Conservation (phyloP, 805 yeast genomes). For the Candida loeiensis region DNA sequence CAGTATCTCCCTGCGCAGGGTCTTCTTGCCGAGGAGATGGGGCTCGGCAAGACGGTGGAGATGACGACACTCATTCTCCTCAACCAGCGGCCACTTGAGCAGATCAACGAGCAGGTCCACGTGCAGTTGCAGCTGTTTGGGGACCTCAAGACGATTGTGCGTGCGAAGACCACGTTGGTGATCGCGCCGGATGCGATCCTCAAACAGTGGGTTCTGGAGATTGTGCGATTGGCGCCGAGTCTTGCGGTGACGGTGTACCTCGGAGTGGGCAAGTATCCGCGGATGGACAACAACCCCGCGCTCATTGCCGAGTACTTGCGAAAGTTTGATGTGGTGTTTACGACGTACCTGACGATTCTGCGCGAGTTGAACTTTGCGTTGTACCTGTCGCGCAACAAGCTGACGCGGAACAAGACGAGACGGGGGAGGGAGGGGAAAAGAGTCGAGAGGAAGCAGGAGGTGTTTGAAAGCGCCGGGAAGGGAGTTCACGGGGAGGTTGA, state of each 20-base stretch:
- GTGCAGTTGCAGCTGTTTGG: conserved; percentile 33
- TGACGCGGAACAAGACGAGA: conserved; percentile 33
- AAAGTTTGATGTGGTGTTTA: conserved; percentile 71
- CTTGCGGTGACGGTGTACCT: conserved; percentile 60
- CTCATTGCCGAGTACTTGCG: conserved; percentile 53
- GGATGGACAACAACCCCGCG: conserved; percentile 28
- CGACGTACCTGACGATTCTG: conserved; percentile 70
- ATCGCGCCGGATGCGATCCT: conserved; percentile 83
- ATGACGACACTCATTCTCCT: conserved; percentile 59
- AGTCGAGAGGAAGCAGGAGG: not conserved
- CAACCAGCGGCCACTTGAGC: conserved; percentile 50
- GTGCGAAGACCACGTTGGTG: conserved; percentile 70
- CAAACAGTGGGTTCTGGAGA: conserved; percentile 83
- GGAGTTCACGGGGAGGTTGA: not conserved
- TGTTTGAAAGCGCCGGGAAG: conserved; percentile 2
- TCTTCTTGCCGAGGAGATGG: conserved; percentile 92
- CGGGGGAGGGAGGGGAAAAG: not conserved
- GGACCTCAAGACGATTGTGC: conserved; percentile 43
- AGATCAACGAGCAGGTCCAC: conserved; percentile 29
- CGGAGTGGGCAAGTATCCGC: conserved; percentile 42
- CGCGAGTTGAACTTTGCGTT: conserved; percentile 76
- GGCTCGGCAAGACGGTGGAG: conserved; percentile 92
- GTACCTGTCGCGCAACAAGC: conserved; percentile 57
- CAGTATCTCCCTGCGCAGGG: conserved; percentile 51
- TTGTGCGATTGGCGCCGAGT: conserved; percentile 53